A percentile compares a stretch with the other conserved stretches of the same genome.
These are phyloP conservation scores for Pythium plurisporium DNA, from an alignment of 352 stramenopile species.

Conservation along the genomic window DNA sequence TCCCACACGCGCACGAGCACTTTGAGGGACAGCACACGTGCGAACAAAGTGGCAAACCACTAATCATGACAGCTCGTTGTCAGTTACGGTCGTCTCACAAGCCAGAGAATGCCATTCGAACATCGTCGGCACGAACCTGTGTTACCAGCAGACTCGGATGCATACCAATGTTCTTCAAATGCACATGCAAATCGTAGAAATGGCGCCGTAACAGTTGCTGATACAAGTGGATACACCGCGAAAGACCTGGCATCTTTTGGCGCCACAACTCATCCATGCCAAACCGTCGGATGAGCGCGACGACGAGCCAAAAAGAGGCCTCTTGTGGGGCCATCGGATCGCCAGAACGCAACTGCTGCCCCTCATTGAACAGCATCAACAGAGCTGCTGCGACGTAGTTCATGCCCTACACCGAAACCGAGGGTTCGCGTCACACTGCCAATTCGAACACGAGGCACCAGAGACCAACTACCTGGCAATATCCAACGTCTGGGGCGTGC, in stretches of 20 bases:
- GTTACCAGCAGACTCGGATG: conserved; percentile 75
- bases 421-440: background rate
- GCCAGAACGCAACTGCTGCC: conserved; percentile 5
- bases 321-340: conserved; percentile 33
- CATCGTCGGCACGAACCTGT: conserved; percentile 59
- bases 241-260: conserved; percentile 74
- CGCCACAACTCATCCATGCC: conserved; percentile 68
- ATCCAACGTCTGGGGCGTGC: conserved; percentile 54
- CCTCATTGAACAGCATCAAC: conserved; percentile 41
- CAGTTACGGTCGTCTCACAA: too few relatives aligned
- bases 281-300: conserved; percentile 47
- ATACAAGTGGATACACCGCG: conserved; percentile 70
- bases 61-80: too few relatives aligned
- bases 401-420: conserved; percentile 63
- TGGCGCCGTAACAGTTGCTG: conserved; percentile 64
- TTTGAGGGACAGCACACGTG: conserved; percentile 41
- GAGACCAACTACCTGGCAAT: conserved; percentile 57
- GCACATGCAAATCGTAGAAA: conserved; percentile 57
- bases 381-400: conserved; percentile 76
- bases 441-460: background rate
- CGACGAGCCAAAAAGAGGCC: conserved; percentile 53
- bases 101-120: too few relatives aligned
- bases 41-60: conserved; percentile 87
- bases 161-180: conserved; percentile 76
- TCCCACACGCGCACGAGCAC: conserved; percentile 68